Conservation (phyloP, 176 grass and related monocot species). For the Triticum aestivum region DNA sequence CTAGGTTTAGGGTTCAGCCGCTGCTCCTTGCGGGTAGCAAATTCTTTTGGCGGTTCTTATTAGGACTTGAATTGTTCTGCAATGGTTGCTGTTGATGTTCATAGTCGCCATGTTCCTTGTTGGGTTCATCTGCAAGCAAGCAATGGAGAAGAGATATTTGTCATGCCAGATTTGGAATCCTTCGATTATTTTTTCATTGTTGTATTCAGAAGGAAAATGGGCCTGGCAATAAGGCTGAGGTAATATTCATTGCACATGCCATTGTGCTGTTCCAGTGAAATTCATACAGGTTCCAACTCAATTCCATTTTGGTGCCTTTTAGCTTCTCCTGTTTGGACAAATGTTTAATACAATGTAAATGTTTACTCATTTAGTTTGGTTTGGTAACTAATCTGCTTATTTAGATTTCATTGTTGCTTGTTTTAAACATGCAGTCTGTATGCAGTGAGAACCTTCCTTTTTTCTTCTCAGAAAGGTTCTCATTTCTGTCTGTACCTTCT, state of each 20-base stretch:
- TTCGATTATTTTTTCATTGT: slow-evolving; percentile 49
- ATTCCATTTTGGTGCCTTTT: slow-evolving; percentile 3
- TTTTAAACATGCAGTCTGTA: background rate
- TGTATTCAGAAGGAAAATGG: slow-evolving; percentile 50
- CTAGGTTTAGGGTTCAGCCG: slow-evolving; percentile 11
- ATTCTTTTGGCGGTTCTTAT: slow-evolving; percentile 48
- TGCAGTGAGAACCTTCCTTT: background rate
- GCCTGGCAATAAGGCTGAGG: slow-evolving; percentile 64
- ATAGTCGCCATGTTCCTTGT: slow-evolving; percentile 32
- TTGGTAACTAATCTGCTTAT: slow-evolving; percentile 5
- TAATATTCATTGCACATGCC: slow-evolving; percentile 52
- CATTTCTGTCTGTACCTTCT: background rate
- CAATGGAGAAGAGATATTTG: slow-evolving; percentile 18
- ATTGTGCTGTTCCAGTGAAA: background rate
- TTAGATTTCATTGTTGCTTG: background rate
- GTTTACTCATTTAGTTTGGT: slow-evolving; percentile 14
- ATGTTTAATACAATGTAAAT: slow-evolving; percentile 14
- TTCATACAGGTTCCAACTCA: slow-evolving; percentile 21
- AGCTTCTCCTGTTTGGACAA: slow-evolving; percentile 9
- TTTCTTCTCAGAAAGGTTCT: background rate
- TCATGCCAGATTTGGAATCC: slow-evolving; percentile 24
- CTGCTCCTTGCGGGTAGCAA: slow-evolving; percentile 4
- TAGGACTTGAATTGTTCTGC: slow-evolving; percentile 9
- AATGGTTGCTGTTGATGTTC: slow-evolving; percentile 41
- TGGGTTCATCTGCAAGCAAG: slow-evolving; percentile 39